Conservation (phyloP, 2,329 filamentous ascomycete genomes). For the Neofusicoccum ribis region DNA sequence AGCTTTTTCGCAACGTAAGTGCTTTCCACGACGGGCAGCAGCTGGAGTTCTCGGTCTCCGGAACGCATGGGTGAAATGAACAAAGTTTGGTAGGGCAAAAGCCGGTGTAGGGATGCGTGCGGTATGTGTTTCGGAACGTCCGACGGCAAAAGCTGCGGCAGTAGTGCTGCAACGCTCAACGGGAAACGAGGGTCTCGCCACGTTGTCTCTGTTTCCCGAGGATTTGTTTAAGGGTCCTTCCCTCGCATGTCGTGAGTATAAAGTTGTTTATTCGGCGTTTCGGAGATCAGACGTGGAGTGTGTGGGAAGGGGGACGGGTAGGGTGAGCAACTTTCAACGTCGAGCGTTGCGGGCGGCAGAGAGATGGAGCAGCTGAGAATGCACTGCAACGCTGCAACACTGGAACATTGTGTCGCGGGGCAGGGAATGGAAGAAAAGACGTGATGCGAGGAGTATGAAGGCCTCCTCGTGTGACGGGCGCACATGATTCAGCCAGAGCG, state of each 20-base stretch:
- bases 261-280: slow-evolving; percentile 11
- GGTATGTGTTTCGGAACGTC: too few species aligned
- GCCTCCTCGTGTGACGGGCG: background rate
- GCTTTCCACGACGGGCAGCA: too few species aligned
- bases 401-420: too few species aligned
- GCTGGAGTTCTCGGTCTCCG: too few species aligned
- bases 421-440: too few species aligned
- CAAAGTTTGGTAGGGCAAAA: too few species aligned
- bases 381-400: too few species aligned
- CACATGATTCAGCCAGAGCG: background rate
- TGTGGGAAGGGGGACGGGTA: background rate
- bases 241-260: background rate
- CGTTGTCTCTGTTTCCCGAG: background rate
- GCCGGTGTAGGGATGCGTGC: too few species aligned
- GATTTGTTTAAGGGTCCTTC: background rate
- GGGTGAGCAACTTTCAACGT: background rate
- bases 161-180: too few species aligned
- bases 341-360: background rate
- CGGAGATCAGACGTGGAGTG: slow-evolving; percentile 6
- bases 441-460: background rate
- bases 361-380: background rate
- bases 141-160: too few species aligned
- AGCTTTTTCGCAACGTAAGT: too few species aligned
- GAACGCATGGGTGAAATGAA: too few species aligned
- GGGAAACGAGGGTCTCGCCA: background rate